Evolutionary conservation across 192 early-diverging fungal species (phyloP), one percentile per base, ranked within the genome.

Genomic region (Backusella tarrabulga): DNA sequence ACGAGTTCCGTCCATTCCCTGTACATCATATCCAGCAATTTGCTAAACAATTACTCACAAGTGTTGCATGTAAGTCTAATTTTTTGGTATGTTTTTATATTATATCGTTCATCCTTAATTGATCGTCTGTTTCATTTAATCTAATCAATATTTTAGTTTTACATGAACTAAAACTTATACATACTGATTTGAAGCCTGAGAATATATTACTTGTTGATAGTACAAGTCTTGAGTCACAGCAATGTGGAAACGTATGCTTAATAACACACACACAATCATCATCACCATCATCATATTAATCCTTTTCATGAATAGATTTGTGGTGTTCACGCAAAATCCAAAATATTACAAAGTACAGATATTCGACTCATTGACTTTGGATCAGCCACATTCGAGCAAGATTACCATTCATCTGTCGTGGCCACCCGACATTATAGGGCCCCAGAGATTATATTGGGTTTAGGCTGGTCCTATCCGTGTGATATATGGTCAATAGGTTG

Each of bases 401-500:
- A 98, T 74, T 97, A 96, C 82, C 97, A 99, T 85, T 93, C 93
- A 74, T 87, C 91, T 5, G 94, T 99, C 0, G 96, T 99, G 6
- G 93, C 93, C 35, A 99, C 98, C 4, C 83, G 98, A 75, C 98
- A 99, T 86, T 99, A 99, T 85, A 87, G 98, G 41, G 98, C 97
- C 23, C 98, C 98, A 17, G 98, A 99, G 82, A 98, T 99, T 77
- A 96, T 99, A 69, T 83, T 99, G 73, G 87, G 86, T 40, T 77
- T 95, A 68, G 95, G 96, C 23, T 99, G 98, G 98, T 96, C 95
- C 34, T 99, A 93, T 87, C 93, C 97, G 17, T 98, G 97, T 85
- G 98, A 99, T 84, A 93, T 98, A 87, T 99, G 98, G 98, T 97
- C 96, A 8, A 84, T 98, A 56, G 98, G 98, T 15, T 99, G 98